phyloP scores from a whole-genome alignment of 2,329 filamentous ascomycete genomes.

The Atkinsonella texensis region DNA sequence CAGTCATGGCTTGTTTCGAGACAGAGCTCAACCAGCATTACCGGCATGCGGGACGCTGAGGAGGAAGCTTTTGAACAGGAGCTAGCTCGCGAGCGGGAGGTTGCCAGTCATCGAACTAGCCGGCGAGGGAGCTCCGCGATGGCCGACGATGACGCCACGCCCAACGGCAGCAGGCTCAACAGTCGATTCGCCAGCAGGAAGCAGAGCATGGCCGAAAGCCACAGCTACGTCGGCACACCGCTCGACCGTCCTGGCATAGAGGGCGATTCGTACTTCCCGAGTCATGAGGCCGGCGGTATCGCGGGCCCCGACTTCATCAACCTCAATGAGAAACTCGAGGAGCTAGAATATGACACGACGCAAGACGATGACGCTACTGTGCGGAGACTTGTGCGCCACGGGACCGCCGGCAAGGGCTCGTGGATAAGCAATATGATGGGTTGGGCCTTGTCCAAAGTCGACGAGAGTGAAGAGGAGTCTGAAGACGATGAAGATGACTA shows the following conservation, averaged over 20 bases:
- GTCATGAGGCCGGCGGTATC: conserved; percentile 23
- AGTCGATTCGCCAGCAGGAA: conserved; percentile 37
- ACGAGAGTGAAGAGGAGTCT: conserved; percentile 44
- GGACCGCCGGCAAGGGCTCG: conserved; percentile 38
- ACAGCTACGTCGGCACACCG: conserved; percentile 32
- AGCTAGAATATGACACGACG: conserved; percentile 36
- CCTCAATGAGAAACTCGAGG: conserved; percentile 46
- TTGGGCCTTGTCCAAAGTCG: conserved; percentile 50
- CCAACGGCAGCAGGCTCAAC: conserved; percentile 31
- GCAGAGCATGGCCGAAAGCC: conserved; percentile 20
- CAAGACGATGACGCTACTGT: conserved; percentile 48
- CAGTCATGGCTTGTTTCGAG: conserved; percentile 57
- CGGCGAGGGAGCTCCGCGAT: conserved; percentile 32
- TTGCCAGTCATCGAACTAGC: conserved; percentile 35
- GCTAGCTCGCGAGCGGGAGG: conserved; percentile 36
- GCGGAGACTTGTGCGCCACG: conserved; percentile 41
- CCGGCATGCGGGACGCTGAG: conserved; percentile 37
- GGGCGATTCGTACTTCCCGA: conserved; percentile 33
- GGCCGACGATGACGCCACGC: conserved; percentile 25
- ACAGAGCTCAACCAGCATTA: conserved; percentile 51
- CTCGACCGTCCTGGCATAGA: conserved; percentile 23
- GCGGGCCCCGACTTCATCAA: conserved; percentile 51
- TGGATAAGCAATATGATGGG: conserved; percentile 49
- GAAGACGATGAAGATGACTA: conserved; percentile 29
- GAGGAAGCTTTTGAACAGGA: conserved; percentile 41